Base-by-base conservation (phyloP, 2,329 filamentous ascomycete species). In the Meredithiella fracta region DNA sequence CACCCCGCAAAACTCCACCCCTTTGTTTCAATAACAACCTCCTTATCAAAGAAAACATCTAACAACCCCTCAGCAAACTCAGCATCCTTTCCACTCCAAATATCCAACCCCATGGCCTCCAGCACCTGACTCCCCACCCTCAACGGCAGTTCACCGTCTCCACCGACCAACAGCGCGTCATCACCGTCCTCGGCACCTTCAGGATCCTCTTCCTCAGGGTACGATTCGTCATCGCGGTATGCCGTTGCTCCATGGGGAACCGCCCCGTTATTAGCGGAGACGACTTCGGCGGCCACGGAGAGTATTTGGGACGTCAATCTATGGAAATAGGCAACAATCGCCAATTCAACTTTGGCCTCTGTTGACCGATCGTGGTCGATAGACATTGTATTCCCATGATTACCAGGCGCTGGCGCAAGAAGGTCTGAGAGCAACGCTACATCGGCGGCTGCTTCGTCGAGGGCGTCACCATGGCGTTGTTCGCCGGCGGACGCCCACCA, bases 401-500 rank as follows among this genome's bases (percentile, higher is more conserved):
- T 7, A 23, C 14, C 47, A 6, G 40, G 53, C 47, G 60, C 62
- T 14, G 70, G 65, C 2, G 66, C 65, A 2, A 81, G 23, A 22
- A 58, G 62, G 54, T 79, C 77, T 0, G 74, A 74, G 3, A 83
- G 71, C 2, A 83, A 72, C 2, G 73, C 67, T 6, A 73, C 70
- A 62, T 83, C 80, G 49, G 71, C 72, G 49, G 70, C 73, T 51
- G 69, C 65, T 62, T 80, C 78, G 61, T 83, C 79, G 20, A 77
- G 73, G 60, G 82, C 76, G 54, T 79, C 77, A 52, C 77, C 73
- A 17, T 76, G 73, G 6, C 77, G 71, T 66, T 83, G 78, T 67
- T 92, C 86, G 58, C 86, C 86, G 0, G 86, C 85, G 15, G 83
- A 87, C 1, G 86, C 86, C 86, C 87, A 92, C 86, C 86, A 92